Conservation (phyloP, 2,329 filamentous ascomycete species). For the Fusarium lyarnte region DNA sequence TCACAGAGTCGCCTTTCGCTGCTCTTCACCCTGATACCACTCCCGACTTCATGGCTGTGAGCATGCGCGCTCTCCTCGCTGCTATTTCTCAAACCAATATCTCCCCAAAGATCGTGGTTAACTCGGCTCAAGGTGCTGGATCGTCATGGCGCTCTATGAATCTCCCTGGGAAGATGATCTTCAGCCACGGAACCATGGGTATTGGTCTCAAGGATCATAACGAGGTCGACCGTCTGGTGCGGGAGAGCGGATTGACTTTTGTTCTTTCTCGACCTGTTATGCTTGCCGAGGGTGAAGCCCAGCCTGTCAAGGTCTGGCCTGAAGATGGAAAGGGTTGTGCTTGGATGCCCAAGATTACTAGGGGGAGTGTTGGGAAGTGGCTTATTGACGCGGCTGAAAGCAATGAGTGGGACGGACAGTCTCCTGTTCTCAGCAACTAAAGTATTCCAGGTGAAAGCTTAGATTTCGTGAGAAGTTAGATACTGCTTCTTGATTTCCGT, state of each 20-base stretch:
- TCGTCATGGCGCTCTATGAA: slow-evolving; percentile 28
- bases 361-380: slow-evolving; percentile 21
- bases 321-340: slow-evolving; percentile 29
- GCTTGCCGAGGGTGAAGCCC: slow-evolving; percentile 10
- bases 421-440: slow-evolving; percentile 23
- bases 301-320: slow-evolving; percentile 18
- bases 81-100: background rate
- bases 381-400: slow-evolving; percentile 17
- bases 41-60: slow-evolving; percentile 11
- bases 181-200: slow-evolving; percentile 24
- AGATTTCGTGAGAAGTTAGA: background rate
- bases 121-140: slow-evolving; percentile 7
- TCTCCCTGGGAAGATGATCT: slow-evolving; percentile 7
- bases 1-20: slow-evolving; percentile 13
- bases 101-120: background rate
- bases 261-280: slow-evolving; percentile 19
- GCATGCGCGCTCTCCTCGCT: background rate
- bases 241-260: slow-evolving; percentile 3
- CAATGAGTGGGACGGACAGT: slow-evolving; percentile 4
- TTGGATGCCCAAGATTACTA: slow-evolving; percentile 30
- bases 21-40: slow-evolving; percentile 13
- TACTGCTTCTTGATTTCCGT: accelerated
- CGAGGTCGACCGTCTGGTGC: slow-evolving; percentile 6
- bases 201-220: slow-evolving; percentile 23
- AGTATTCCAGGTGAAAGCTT: accelerated